phyloP scores from a whole-genome alignment of 2,329 filamentous ascomycete genomes.

The Periconia digitata region DNA sequence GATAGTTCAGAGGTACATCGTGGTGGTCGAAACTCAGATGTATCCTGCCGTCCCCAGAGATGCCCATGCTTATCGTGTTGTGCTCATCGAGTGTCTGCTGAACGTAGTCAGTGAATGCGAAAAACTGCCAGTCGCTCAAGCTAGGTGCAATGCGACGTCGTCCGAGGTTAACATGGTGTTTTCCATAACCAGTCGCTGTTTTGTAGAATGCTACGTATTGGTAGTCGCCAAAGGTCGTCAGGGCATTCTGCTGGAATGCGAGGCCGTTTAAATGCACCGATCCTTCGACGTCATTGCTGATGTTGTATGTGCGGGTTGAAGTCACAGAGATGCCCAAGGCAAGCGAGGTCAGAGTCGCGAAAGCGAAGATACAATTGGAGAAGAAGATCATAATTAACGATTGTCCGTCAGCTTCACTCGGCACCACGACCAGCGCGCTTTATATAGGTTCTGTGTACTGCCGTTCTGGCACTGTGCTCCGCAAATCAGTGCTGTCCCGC shows the following conservation, averaged over 20 bases:
- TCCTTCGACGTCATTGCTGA: constrained; percentile 37
- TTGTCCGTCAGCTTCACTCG: neutral
- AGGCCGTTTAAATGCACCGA: constrained; percentile 49
- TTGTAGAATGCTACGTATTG: constrained; percentile 54
- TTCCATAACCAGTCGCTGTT: constrained; percentile 33
- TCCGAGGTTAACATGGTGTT: constrained; percentile 49
- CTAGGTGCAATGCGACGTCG: constrained; percentile 47
- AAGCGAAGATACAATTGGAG: constrained; percentile 8
- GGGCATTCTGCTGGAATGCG: constrained; percentile 53
- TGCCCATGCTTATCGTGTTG: constrained; percentile 56
- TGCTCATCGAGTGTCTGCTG: constrained; percentile 56
- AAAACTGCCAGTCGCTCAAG: constrained; percentile 46
- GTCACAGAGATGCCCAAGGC: constrained; percentile 25
- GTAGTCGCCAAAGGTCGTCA: constrained; percentile 52
- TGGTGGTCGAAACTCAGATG: constrained; percentile 58
- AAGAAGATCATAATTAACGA: constrained; percentile 19
- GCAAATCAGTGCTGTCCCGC: constrained; percentile 1
- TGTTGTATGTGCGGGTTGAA: constrained; percentile 30
- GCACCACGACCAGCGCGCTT: neutral
- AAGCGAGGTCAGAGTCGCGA: constrained; percentile 15
- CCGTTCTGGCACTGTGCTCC: neutral
- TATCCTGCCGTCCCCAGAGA: constrained; percentile 56
- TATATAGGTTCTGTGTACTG: neutral
- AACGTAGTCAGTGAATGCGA: constrained; percentile 53
- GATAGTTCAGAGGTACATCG: constrained; percentile 40